Conservation (phyloP, 306 rosid genomes). For the Acacia crassicarpa region DNA sequence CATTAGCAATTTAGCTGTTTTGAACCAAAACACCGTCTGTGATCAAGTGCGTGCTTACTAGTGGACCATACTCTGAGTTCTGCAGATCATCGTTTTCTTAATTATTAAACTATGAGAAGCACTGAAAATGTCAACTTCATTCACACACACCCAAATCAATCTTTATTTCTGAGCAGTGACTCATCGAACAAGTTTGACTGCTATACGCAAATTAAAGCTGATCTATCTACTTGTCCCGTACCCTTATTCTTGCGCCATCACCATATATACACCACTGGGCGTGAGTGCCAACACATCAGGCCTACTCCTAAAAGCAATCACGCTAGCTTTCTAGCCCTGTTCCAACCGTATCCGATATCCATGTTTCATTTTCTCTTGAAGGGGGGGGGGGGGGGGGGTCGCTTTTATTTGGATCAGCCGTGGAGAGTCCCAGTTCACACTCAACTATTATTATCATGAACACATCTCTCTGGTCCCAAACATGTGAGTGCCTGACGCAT, state of each 20-base stretch:
- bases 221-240: neutral
- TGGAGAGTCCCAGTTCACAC: neutral
- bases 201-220: slow-evolving; percentile 3
- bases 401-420: neutral
- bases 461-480: neutral
- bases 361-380: neutral
- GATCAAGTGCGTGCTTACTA: neutral
- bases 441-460: neutral
- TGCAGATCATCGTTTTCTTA: neutral
- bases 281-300: neutral
- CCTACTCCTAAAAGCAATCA: neutral
- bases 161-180: neutral
- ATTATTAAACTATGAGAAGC: neutral
- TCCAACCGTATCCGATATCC: neutral
- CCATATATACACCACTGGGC: neutral
- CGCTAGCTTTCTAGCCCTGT: neutral
- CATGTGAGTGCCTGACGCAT: slow-evolving; percentile 10
- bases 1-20: neutral
- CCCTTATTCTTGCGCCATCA: too few relatives aligned
- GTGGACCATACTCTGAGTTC: neutral
- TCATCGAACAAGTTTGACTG: neutral
- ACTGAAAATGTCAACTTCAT: neutral
- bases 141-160: neutral
- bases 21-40: neutral
- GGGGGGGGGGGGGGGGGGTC: neutral